Conservation (phyloP, 2,329 filamentous ascomycete genomes). For the Calonectria pseudoreteaudii region DNA sequence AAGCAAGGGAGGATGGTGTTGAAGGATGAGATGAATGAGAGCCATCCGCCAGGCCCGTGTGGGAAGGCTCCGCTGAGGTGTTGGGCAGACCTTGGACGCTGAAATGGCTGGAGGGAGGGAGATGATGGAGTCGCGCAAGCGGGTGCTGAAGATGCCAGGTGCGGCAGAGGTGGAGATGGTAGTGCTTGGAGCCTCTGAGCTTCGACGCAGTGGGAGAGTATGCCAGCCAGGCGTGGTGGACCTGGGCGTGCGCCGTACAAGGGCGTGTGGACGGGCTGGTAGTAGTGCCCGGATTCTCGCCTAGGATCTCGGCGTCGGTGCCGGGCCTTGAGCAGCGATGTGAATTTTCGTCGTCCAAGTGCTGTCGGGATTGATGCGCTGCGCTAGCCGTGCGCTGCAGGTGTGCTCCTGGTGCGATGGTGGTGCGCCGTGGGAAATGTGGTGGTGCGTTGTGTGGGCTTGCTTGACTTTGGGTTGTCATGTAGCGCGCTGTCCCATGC, state of each 20-base stretch:
- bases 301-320: not conserved
- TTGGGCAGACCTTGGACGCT: conserved; percentile 30
- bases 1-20: conserved; percentile 26
- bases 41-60: conserved; percentile 40
- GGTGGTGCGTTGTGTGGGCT: conserved; percentile 16
- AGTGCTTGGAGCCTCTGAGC: conserved; percentile 39
- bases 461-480: conserved; percentile 9
- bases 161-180: conserved; percentile 27
- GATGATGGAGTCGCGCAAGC: conserved; percentile 41
- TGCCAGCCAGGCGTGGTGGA: conserved; percentile 4
- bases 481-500: conserved; percentile 37
- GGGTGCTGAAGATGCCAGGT: conserved; percentile 29
- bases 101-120: conserved; percentile 37
- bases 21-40: conserved; percentile 26
- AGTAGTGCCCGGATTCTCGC: not conserved
- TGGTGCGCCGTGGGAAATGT: conserved; percentile 17
- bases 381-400: conserved; percentile 16
- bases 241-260: conserved; percentile 28
- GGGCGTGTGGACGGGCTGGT: conserved; percentile 2
- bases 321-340: conserved; percentile 15
- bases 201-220: conserved; percentile 21
- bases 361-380: conserved; percentile 13
- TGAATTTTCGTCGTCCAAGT: conserved; percentile 28
- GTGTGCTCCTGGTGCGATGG: conserved; percentile 8
- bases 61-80: conserved; percentile 33